These are phyloP conservation scores for Cornus suecica DNA, from an alignment of 148 eudicot genomes.

Conservation along the genomic window DNA sequence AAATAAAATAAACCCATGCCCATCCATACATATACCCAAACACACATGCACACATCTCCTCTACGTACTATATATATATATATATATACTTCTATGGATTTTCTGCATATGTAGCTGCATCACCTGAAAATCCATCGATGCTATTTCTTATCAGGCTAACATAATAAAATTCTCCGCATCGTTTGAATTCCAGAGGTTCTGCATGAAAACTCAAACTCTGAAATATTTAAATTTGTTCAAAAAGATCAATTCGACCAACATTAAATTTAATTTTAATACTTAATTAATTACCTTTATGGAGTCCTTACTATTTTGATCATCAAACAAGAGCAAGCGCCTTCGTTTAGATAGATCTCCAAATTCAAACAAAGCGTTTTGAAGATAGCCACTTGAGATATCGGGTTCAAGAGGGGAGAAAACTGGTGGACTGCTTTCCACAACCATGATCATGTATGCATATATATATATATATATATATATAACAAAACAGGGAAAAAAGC, in stretches of 20 bases:
- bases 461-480: background rate
- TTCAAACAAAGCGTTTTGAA: slow-evolving; percentile 74
- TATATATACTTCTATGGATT: too few species aligned
- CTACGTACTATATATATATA: too few species aligned
- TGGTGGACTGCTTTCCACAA: slow-evolving; percentile 29
- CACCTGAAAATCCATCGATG: slow-evolving; percentile 16
- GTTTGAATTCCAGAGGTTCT: slow-evolving; percentile 23
- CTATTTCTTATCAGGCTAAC: slow-evolving; percentile 14
- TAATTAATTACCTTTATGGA: slow-evolving; percentile 14
- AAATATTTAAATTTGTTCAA: background rate
- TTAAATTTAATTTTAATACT: background rate
- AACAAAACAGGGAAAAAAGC: background rate
- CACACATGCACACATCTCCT: background rate
- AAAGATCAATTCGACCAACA: background rate
- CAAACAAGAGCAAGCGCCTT: slow-evolving; percentile 35
- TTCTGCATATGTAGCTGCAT: background rate
- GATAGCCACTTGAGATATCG: slow-evolving; percentile 59
- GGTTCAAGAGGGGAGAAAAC: slow-evolving; percentile 20
- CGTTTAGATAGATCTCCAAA: slow-evolving; percentile 53
- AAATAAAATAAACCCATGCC: background rate
- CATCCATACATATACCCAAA: too few species aligned
- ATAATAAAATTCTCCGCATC: slow-evolving; percentile 15
- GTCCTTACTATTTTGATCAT: slow-evolving; percentile 15
- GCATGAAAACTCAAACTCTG: slow-evolving; percentile 3
- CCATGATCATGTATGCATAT: background rate